These are phyloP conservation scores for Penicillium cataractarum DNA, from an alignment of 495 filamentous ascomycete species.

Conservation along the genomic window DNA sequence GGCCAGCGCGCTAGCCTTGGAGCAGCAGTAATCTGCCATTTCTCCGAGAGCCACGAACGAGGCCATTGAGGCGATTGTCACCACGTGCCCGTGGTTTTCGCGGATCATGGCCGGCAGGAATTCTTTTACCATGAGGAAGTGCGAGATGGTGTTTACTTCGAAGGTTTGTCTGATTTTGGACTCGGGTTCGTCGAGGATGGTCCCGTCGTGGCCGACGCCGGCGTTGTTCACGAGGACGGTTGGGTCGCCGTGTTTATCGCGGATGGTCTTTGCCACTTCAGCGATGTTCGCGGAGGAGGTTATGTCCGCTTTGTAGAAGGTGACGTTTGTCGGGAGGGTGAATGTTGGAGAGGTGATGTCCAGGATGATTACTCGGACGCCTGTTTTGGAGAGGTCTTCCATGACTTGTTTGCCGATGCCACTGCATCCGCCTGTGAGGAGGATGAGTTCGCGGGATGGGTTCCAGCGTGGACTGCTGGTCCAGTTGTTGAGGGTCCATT, in stretches of 20 bases:
- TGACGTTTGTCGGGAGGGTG: constrained; percentile 42
- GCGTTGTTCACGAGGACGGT: constrained; percentile 67
- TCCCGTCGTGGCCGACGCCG: constrained; percentile 50
- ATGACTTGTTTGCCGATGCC: constrained; percentile 59
- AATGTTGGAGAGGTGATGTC: constrained; percentile 49
- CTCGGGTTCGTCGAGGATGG: constrained; percentile 53
- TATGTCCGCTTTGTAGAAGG: constrained; percentile 57
- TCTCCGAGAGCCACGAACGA: constrained; percentile 53
- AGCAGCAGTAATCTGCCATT: constrained; percentile 57
- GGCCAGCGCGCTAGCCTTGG: constrained; percentile 59
- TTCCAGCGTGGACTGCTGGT: constrained; percentile 43
- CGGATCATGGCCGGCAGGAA: constrained; percentile 65
- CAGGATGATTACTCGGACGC: constrained; percentile 54
- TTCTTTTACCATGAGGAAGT: constrained; percentile 60
- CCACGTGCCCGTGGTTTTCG: constrained; percentile 62
- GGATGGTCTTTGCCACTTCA: constrained; percentile 48
- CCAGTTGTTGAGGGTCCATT: constrained; percentile 55
- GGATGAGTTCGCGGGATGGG: constrained; percentile 54
- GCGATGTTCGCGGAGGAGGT: constrained; percentile 50
- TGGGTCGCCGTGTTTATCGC: constrained; percentile 49
- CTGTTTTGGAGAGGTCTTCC: constrained; percentile 47
- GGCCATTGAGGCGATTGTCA: constrained; percentile 59
- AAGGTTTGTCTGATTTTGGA: constrained; percentile 53
- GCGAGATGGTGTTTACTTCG: constrained; percentile 62
- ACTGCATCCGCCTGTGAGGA: constrained; percentile 61